Conservation (phyloP, 371 early-diverging fungal genomes). For the Gilbertella persicaria region DNA sequence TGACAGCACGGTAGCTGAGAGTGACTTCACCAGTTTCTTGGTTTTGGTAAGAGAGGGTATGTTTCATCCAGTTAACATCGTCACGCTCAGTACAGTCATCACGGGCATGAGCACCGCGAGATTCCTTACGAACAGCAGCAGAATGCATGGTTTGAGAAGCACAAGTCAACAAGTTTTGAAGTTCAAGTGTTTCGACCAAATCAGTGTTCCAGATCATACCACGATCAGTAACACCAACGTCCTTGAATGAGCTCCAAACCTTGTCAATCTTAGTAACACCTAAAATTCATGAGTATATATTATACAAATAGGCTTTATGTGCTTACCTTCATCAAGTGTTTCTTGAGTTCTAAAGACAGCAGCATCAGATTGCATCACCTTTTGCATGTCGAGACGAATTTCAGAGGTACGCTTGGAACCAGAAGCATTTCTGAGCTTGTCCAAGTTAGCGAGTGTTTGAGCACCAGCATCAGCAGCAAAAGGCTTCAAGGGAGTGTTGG, state of each 20-base stretch:
- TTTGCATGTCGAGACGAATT: conserved; percentile 94
- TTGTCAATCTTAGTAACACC: conserved; percentile 72
- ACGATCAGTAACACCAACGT: conserved; percentile 90
- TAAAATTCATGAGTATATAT: conserved; percentile 1
- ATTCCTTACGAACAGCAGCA: conserved; percentile 95
- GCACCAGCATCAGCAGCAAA: conserved; percentile 87
- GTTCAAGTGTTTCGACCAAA: conserved; percentile 92
- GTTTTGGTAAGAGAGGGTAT: conserved; percentile 94
- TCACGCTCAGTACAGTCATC: conserved; percentile 91
- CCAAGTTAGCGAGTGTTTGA: conserved; percentile 88
- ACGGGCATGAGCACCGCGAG: conserved; percentile 97
- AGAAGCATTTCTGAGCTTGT: conserved; percentile 84
- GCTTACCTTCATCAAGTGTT: conserved; percentile 81
- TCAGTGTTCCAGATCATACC: conserved; percentile 99
- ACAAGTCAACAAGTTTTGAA: conserved; percentile 96
- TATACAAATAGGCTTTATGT: too few relatives aligned
- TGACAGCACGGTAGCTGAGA: conserved; percentile 85
- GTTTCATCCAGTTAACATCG: conserved; percentile 98
- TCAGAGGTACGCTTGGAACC: conserved; percentile 85
- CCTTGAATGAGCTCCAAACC: conserved; percentile 78
- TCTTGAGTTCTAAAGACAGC: conserved; percentile 96
- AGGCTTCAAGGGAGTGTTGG: conserved; percentile 83
- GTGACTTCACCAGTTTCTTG: conserved; percentile 77
- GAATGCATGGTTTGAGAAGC: conserved; percentile 97
- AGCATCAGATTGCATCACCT: conserved; percentile 96